These are phyloP conservation scores for Eremothecium cymbalariae DNA, from an alignment of 1,139 yeast genomes.

Conservation along the genomic window DNA sequence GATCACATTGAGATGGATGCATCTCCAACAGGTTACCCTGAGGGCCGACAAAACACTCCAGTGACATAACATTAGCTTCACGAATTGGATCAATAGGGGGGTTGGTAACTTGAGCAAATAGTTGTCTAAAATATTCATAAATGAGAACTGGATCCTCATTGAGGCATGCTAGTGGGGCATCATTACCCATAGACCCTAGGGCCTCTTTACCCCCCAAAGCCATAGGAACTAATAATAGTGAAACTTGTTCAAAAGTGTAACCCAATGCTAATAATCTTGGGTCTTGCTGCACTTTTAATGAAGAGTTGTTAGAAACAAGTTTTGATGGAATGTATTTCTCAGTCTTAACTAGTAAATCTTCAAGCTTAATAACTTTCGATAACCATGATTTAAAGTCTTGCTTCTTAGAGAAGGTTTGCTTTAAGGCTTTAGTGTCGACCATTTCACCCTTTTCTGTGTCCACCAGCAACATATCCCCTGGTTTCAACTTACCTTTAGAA, in stretches of 20 bases:
- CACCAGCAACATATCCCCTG: slow-evolving; percentile 93
- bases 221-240: slow-evolving; percentile 85
- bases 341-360: slow-evolving; percentile 52
- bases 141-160: slow-evolving; percentile 86
- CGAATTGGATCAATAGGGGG: slow-evolving; percentile 99
- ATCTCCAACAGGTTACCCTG: slow-evolving; percentile 81
- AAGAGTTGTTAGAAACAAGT: slow-evolving; percentile 22
- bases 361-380: slow-evolving; percentile 73
- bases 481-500: slow-evolving; percentile 89
- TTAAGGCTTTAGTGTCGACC: slow-evolving; percentile 87
- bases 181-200: slow-evolving; percentile 97
- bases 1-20: slow-evolving; percentile 85
- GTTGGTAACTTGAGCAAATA: slow-evolving; percentile 96
- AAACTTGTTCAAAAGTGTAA: slow-evolving; percentile 85
- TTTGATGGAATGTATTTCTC: slow-evolving; percentile 26
- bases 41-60: slow-evolving; percentile 95
- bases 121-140: slow-evolving; percentile 90
- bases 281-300: slow-evolving; percentile 58
- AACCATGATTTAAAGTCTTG: slow-evolving; percentile 94
- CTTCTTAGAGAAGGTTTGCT: slow-evolving; percentile 70
- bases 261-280: slow-evolving; percentile 83
- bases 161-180: slow-evolving; percentile 91
- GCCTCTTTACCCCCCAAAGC: slow-evolving; percentile 88
- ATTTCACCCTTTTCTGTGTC: slow-evolving; percentile 90
- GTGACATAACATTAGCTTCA: slow-evolving; percentile 92